Percentiles rank a stretch among this genome's conserved stretches.
phyloP scores from a whole-genome alignment of 1,284 basidiomycete genomes.

The Coriolopsis trogii region DNA sequence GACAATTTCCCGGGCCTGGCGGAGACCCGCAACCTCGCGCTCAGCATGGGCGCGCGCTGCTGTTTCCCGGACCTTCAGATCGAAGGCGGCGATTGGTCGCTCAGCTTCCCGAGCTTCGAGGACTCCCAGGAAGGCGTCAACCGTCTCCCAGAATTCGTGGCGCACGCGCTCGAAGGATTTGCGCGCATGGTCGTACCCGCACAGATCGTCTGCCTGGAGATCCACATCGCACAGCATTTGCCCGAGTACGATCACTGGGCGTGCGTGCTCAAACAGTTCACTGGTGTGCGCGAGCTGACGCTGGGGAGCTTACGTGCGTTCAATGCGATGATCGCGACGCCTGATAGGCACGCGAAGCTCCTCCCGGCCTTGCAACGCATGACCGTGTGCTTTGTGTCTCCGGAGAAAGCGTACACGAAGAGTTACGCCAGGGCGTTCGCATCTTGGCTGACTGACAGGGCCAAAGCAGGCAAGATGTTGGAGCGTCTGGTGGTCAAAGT shows the following conservation, averaged over 20 bases:
- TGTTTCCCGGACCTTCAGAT: slow-evolving; percentile 1
- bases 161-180: slow-evolving; percentile 2
- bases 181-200: not conserved
- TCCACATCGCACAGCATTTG: slow-evolving; percentile 5
- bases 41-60: slow-evolving; percentile 4
- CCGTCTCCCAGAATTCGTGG: slow-evolving; percentile 5
- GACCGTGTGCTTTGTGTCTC: slow-evolving; percentile 3
- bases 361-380: slow-evolving; percentile 1
- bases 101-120: slow-evolving; percentile 3
- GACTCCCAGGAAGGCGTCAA: not conserved
- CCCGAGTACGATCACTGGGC: slow-evolving; percentile 2
- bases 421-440: slow-evolving; percentile 3
- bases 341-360: not conserved
- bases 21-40: not conserved
- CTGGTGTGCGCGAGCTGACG: slow-evolving; percentile 1
- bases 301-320: slow-evolving; percentile 6
- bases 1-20: not conserved
- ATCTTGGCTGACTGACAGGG: not conserved
- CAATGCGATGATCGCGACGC: slow-evolving; percentile 1
- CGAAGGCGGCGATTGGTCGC: not conserved
- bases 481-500: slow-evolving; percentile 4
- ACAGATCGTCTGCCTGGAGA: slow-evolving; percentile 3
- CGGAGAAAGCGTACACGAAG: not conserved
- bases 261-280: slow-evolving; percentile 1
- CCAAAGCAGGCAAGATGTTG: not conserved